These are phyloP conservation scores for Crithidia bombi DNA, from an alignment of 208 protist genomes.

Conservation along the genomic window DNA sequence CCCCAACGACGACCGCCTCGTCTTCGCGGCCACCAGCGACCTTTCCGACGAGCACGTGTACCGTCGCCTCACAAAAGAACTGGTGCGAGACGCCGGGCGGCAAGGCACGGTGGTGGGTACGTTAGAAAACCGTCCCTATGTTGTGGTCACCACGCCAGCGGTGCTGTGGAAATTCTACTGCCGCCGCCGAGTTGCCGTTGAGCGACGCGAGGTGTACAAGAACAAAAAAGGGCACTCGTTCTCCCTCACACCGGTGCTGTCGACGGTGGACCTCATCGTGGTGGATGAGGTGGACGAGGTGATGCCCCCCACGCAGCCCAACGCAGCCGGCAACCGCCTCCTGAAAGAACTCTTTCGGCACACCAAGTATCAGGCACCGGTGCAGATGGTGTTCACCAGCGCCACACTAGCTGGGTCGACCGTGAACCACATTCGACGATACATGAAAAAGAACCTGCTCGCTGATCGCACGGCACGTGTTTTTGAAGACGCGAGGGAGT, in stretches of 20 bases:
- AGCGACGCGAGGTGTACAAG: slow-evolving; percentile 42
- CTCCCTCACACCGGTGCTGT: slow-evolving; percentile 68
- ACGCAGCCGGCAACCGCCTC: slow-evolving; percentile 78
- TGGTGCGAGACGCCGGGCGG: slow-evolving; percentile 50
- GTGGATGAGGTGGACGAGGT: slow-evolving; percentile 91
- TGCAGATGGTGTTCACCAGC: slow-evolving; percentile 89
- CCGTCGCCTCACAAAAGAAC: slow-evolving; percentile 71
- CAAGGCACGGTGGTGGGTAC: slow-evolving; percentile 40
- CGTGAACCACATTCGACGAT: slow-evolving; percentile 87
- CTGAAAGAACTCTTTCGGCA: slow-evolving; percentile 85
- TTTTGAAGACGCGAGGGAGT: slow-evolving; percentile 55
- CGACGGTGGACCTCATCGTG: slow-evolving; percentile 77
- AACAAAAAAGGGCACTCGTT: slow-evolving; percentile 66
- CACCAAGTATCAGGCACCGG: slow-evolving; percentile 87
- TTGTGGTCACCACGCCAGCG: slow-evolving; percentile 78
- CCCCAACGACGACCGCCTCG: slow-evolving; percentile 77
- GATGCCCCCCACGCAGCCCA: slow-evolving; percentile 64
- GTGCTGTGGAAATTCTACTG: slow-evolving; percentile 79
- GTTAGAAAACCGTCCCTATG: slow-evolving; percentile 80
- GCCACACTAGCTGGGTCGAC: slow-evolving; percentile 85
- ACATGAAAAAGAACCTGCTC: slow-evolving; percentile 89
- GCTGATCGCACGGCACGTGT: slow-evolving; percentile 68
- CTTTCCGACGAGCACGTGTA: slow-evolving; percentile 66
- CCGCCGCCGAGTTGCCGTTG: slow-evolving; percentile 53
- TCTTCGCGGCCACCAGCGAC: slow-evolving; percentile 77